Evolutionary conservation across 257 asterid species (phyloP).

Genomic region (Solanum sparsipilum): DNA sequence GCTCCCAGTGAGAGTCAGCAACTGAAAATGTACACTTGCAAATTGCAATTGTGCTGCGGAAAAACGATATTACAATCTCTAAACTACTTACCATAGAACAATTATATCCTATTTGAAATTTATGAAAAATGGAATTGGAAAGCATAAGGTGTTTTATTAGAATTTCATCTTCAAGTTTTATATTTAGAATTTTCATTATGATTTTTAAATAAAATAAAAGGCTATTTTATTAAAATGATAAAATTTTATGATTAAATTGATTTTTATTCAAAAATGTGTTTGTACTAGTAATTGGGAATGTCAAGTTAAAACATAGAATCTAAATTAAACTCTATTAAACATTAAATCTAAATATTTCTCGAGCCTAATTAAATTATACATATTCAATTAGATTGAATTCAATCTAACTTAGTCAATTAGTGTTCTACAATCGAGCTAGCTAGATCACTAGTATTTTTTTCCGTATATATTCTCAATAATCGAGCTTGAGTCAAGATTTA

Average conservation of each 20-base stretch:
- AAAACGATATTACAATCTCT: not conserved
- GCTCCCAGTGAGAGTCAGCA: not conserved
- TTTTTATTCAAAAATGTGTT: too few species aligned
- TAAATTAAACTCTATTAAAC: too few species aligned
- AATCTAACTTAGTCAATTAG: not conserved
- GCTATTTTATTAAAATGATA: not conserved
- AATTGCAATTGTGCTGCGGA: not conserved
- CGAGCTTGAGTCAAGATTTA: not conserved
- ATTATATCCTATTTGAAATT: not conserved
- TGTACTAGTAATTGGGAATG: too few species aligned
- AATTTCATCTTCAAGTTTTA: not conserved
- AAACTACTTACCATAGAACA: not conserved
- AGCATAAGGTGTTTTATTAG: not conserved
- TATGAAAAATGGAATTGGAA: not conserved
- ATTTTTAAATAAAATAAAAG: too few species aligned
- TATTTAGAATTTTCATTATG: not conserved
- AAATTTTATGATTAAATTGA: too few species aligned
- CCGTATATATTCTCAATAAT: too few species aligned
- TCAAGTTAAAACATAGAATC: not conserved
- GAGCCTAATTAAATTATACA: not conserved
- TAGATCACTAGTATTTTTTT: too few species aligned
- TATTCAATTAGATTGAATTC: not conserved
- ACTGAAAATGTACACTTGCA: not conserved
- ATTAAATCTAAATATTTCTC: too few species aligned
- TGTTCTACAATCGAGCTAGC: not conserved